A percentile compares a stretch with the other conserved stretches of the same genome.
Conservation (phyloP, 1,284 basidiomycete genomes). For the Fistulinella cinereoalba region DNA sequence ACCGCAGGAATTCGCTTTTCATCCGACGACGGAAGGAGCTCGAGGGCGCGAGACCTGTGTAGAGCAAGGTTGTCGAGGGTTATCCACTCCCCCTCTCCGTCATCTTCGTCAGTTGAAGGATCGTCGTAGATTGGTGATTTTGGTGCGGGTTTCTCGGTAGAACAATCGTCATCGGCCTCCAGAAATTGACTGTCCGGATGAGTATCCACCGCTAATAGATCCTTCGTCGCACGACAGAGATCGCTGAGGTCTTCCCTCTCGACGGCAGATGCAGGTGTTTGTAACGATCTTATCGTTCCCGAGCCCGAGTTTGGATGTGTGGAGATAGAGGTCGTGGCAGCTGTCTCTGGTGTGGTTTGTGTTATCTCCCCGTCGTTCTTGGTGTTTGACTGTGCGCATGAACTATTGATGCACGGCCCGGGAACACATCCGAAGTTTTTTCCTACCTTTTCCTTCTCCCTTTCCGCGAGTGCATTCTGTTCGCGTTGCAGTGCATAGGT, state of each 20-base stretch:
- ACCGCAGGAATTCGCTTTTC: slow-evolving; percentile 41
- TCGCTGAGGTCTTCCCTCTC: slow-evolving; percentile 1
- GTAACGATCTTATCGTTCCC: no score
- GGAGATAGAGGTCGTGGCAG: no score
- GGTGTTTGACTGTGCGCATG: slow-evolving; percentile 9
- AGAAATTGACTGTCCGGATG: no score
- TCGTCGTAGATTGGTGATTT: slow-evolving; percentile 60
- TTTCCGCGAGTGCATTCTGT: slow-evolving; percentile 21
- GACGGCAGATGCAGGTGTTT: no score
- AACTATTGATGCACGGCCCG: not conserved
- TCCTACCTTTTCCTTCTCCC: slow-evolving; percentile 18
- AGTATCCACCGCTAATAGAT: slow-evolving; percentile 15
- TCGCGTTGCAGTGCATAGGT: slow-evolving; percentile 75
- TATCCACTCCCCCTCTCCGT: slow-evolving; percentile 96
- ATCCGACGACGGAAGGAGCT: slow-evolving; percentile 62
- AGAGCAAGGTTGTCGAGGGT: slow-evolving; percentile 85
- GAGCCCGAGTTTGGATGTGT: slow-evolving; percentile 27
- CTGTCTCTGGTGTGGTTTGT: slow-evolving; percentile 32
- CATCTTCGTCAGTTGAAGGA: slow-evolving; percentile 64
- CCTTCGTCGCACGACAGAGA: slow-evolving; percentile 11
- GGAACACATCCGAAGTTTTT: not conserved
- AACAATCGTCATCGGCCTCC: slow-evolving; percentile 1
- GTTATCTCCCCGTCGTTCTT: slow-evolving; percentile 1
- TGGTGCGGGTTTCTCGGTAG: slow-evolving; percentile 5
- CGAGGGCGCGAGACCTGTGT: slow-evolving; percentile 88